phyloP scores from a whole-genome alignment of 805 yeast species.

The Nakazawaea populi region DNA sequence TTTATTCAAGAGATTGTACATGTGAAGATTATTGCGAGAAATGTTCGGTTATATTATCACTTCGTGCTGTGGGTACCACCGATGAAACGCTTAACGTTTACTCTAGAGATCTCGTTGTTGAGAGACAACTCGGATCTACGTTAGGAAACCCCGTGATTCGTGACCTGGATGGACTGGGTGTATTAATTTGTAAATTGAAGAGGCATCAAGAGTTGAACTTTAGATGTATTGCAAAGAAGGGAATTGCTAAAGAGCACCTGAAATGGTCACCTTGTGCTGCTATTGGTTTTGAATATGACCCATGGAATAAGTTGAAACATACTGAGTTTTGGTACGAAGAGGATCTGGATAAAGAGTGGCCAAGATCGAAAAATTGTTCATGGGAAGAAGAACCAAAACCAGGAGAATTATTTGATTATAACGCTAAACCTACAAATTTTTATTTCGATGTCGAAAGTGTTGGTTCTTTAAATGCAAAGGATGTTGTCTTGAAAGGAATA shows the following conservation, averaged over 20 bases:
- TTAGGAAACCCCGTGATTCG: constrained; percentile 84
- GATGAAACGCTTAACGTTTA: constrained; percentile 88
- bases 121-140: constrained; percentile 21
- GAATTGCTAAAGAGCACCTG: constrained; percentile 96
- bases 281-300: constrained; percentile 94
- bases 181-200: constrained; percentile 85
- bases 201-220: constrained; percentile 87
- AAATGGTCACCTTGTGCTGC: constrained; percentile 98
- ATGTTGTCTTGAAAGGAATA: constrained; percentile 81
- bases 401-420: constrained; percentile 80
- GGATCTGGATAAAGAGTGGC: constrained; percentile 89
- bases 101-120: constrained; percentile 66
- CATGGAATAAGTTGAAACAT: constrained; percentile 96
- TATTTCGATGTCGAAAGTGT: constrained; percentile 91
- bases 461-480: constrained; percentile 84
- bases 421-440: constrained; percentile 73
- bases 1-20: constrained; percentile 92
- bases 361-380: constrained; percentile 77
- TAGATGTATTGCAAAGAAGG: constrained; percentile 94
- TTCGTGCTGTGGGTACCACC: constrained; percentile 80
- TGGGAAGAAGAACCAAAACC: constrained; percentile 95
- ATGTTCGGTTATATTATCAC: constrained; percentile 82
- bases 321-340: constrained; percentile 97
- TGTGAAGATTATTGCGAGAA: constrained; percentile 97
- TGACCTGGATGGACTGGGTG: constrained; percentile 75